Conservation (phyloP, 768 basidiomycete genomes). For the Lactifluus volemus region DNA sequence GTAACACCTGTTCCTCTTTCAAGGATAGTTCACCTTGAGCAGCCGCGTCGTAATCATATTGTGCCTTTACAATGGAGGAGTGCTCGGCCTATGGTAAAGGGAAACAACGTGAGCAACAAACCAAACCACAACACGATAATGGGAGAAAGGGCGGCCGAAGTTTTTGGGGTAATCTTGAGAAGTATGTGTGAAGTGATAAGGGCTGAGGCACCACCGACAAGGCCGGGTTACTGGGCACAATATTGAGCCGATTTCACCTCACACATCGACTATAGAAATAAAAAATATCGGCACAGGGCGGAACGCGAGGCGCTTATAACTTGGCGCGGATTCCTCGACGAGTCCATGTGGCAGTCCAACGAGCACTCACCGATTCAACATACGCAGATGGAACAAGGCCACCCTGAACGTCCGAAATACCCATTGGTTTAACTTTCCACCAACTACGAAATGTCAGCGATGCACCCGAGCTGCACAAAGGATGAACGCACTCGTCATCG, state of each 20-base stretch:
- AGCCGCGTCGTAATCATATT: constrained; percentile 79
- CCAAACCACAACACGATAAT: neutral
- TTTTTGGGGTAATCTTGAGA: neutral
- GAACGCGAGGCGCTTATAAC: too few relatives aligned
- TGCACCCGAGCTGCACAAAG: neutral
- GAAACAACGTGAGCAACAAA: neutral
- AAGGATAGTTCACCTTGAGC: constrained; percentile 78
- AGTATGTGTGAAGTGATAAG: neutral
- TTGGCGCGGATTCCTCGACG: neutral
- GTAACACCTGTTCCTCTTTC: constrained; percentile 66
- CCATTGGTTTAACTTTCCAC: constrained; percentile 91
- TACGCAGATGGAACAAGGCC: constrained; percentile 83
- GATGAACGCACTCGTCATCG: constrained; percentile 74
- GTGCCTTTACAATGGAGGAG: constrained; percentile 58
- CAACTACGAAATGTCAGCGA: constrained; percentile 45
- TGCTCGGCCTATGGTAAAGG: constrained; percentile 53
- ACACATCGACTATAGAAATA: neutral
- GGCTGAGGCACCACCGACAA: neutral
- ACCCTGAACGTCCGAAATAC: constrained; percentile 51
- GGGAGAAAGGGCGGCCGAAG: neutral
- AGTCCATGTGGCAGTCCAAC: neutral
- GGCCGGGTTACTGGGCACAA: neutral
- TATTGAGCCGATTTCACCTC: neutral
- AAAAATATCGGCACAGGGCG: too few relatives aligned
- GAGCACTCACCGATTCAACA: constrained; percentile 61